Base-by-base conservation (phyloP, 1,284 basidiomycete species). In the Sphaerobolus stellatus region DNA sequence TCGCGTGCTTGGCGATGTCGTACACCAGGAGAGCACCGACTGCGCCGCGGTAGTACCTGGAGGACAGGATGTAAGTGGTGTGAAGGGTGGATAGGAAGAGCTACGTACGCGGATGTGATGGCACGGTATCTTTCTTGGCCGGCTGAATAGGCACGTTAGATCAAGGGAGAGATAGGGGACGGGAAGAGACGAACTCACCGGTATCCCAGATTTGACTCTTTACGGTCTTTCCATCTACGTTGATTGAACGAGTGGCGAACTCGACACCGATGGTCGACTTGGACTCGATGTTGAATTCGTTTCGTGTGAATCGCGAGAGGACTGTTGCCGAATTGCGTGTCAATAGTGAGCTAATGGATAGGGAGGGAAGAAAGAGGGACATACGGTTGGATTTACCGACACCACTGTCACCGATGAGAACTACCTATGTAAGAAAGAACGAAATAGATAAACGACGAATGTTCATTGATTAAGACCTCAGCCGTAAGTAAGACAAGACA, bases 141-240 rank as follows among this genome's bases (percentile, higher is more conserved):
- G 68, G 97, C 96, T 92, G 66, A n/a, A n/a, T n/a, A n/a, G n/a
- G n/a, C n/a, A n/a, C n/a, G n/a, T n/a, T n/a, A n/a, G n/a, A n/a
- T n/a, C n/a, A n/a, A n/a, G n/a, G n/a, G n/a, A n/a, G n/a, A n/a
- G n/a, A n/a, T n/a, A n/a, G n/a, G n/a, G n/a, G n/a, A n/a, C n/a
- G n/a, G n/a, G n/a, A n/a, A n/a, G 13, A 49, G 36, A 58, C 27
- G 60, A 71, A 73, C 80, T 61, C 58, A 92, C 91, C 92, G 66
- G 94, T 98, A 76, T 99, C 97, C 96, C 96, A 99, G 66, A 99
- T 98, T 76, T 99, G 96, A 28, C 96, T 96, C 77, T 99, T 99
- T 66, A 99, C 84, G 5, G 90, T 97, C 86, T 99, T 99, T 43
- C 87, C 85, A 71, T 98, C 96, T 16, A 98, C 92, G 61, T 84